These are phyloP conservation scores for Serendipita sp. DNA, from an alignment of 768 basidiomycete species.

Conservation along the genomic window DNA sequence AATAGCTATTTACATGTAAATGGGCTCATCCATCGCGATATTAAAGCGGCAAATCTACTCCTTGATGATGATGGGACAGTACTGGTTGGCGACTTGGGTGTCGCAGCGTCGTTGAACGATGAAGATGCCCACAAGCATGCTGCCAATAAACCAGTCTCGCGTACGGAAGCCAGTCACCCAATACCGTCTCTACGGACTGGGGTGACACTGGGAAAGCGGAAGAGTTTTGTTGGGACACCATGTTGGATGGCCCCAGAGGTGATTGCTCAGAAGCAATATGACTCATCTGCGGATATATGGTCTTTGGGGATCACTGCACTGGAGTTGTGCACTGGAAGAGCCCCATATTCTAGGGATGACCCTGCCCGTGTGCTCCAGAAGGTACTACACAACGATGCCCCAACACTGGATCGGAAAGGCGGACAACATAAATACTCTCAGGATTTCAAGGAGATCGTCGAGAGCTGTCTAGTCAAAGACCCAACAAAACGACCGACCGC, in stretches of 20 bases:
- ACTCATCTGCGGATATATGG: conserved; percentile 86
- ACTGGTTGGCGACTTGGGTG: conserved; percentile 82
- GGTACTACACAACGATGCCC: conserved; percentile 65
- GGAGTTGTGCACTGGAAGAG: conserved; percentile 74
- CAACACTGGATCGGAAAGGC: conserved; percentile 56
- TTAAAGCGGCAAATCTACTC: conserved; percentile 89
- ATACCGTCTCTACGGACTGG: conserved; percentile 2
- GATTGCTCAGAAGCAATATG: conserved; percentile 70
- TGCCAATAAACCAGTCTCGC: conserved; percentile 15
- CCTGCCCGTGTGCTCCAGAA: conserved; percentile 59
- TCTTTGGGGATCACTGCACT: conserved; percentile 92
- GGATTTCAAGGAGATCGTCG: conserved; percentile 69
- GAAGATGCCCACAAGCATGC: conserved; percentile 23
- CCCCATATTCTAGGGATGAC: conserved; percentile 66
- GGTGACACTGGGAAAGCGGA: conserved; percentile 51
- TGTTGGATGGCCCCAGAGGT: conserved; percentile 98
- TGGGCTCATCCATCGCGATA: conserved; percentile 82
- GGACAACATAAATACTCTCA: conserved; percentile 64
- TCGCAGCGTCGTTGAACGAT: conserved; percentile 70
- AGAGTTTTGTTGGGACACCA: conserved; percentile 91
- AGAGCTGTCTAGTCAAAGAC: conserved; percentile 72
- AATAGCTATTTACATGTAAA: conserved; percentile 73
- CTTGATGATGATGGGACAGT: conserved; percentile 85
- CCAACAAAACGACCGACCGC: conserved; percentile 68
- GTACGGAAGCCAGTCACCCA: conserved; percentile 20